Percentiles rank a stretch among this genome's conserved stretches.
Conservation (phyloP, 208 protist genomes). For the Angomonas deanei region DNA sequence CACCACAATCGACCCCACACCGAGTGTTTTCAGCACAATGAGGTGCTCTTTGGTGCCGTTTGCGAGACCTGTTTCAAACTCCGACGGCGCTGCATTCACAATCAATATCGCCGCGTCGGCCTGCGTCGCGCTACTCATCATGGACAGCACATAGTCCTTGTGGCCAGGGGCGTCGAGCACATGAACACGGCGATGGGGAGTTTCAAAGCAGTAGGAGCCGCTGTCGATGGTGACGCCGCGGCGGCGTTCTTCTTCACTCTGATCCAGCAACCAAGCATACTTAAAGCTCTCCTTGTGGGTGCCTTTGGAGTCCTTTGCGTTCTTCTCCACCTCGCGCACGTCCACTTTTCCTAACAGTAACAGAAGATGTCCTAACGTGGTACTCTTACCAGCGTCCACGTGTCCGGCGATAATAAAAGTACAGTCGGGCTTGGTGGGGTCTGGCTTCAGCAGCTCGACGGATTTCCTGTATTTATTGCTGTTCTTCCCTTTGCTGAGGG, state of each 20-base stretch:
- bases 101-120: conserved; percentile 97
- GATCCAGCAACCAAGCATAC: conserved; percentile 95
- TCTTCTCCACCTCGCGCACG: conserved; percentile 75
- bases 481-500: conserved; percentile 15
- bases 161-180: conserved; percentile 92
- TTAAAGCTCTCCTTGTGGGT: conserved; percentile 93
- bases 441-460: conserved; percentile 26
- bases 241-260: conserved; percentile 92
- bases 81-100: conserved; percentile 94
- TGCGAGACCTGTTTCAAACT: conserved; percentile 98
- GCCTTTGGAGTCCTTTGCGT: conserved; percentile 73
- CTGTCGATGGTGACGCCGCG: conserved; percentile 95
- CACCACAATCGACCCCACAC: conserved; percentile 94
- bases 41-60: conserved; percentile 97
- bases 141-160: conserved; percentile 97
- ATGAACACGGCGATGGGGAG: conserved; percentile 76
- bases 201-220: conserved; percentile 90
- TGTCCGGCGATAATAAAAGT: conserved; percentile 85
- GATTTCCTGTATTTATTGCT: conserved; percentile 16
- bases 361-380: conserved; percentile 83
- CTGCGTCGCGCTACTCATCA: conserved; percentile 97
- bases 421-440: conserved; percentile 54
- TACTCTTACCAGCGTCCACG: conserved; percentile 86
- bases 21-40: conserved; percentile 96
- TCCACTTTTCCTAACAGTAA: conserved; percentile 61